phyloP scores from a whole-genome alignment of 345 rosid species.

The Salix koriyanagi region DNA sequence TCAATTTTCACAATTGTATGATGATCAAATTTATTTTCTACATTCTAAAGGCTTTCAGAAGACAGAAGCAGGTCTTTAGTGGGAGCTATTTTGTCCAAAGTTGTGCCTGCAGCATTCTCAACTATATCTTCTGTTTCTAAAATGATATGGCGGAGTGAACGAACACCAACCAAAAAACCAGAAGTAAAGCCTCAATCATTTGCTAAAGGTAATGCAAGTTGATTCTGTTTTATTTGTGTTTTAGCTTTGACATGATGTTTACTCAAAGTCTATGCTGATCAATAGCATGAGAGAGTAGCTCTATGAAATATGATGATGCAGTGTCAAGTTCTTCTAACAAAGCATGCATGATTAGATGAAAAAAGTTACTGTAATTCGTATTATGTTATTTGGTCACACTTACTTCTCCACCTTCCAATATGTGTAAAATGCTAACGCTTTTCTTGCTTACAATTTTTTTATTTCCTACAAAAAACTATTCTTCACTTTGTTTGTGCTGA shows the following conservation, averaged over 20 bases:
- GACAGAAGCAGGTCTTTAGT: slow-evolving; percentile 80
- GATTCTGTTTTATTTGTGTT: not conserved
- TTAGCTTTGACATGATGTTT: not conserved
- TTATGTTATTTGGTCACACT: not conserved
- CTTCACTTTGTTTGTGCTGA: not conserved
- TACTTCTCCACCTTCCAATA: not conserved
- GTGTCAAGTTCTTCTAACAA: not conserved
- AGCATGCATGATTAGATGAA: not conserved
- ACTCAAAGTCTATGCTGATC: not conserved
- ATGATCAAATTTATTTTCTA: slow-evolving; percentile 9
- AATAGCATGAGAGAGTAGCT: not conserved
- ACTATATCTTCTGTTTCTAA: slow-evolving; percentile 88
- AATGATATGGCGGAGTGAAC: slow-evolving; percentile 85
- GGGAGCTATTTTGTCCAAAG: slow-evolving; percentile 88
- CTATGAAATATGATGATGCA: not conserved
- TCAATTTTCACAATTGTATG: not conserved
- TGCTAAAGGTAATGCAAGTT: slow-evolving; percentile 58
- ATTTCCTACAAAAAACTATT: not conserved
- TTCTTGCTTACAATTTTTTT: not conserved
- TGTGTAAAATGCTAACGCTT: not conserved
- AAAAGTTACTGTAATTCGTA: not conserved
- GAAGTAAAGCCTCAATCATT: slow-evolving; percentile 79
- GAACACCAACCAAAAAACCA: slow-evolving; percentile 43
- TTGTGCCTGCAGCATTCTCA: slow-evolving; percentile 87
- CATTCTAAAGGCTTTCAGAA: slow-evolving; percentile 75